Conservation (phyloP, 148 eudicot genomes). For the Chenopodium quinoa region DNA sequence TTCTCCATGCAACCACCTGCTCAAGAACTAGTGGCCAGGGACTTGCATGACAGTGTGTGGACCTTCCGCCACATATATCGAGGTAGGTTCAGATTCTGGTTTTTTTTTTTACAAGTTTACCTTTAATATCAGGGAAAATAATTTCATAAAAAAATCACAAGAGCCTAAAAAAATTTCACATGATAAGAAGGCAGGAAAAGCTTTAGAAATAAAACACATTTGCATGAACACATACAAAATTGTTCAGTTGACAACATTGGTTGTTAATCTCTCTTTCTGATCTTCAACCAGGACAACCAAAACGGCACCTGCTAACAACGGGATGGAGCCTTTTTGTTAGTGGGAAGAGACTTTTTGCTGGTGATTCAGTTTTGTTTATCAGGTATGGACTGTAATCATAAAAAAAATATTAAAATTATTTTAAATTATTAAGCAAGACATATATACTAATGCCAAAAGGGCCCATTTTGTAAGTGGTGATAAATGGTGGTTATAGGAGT, state of each 20-base stretch:
- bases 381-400: slow-evolving; percentile 40
- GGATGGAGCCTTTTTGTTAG: slow-evolving; percentile 98
- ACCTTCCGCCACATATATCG: slow-evolving; percentile 97
- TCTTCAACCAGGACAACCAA: slow-evolving; percentile 77
- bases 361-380: slow-evolving; percentile 91
- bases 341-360: slow-evolving; percentile 90
- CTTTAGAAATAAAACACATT: neutral
- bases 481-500: too few species aligned
- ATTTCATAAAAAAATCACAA: neutral
- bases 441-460: too few species aligned
- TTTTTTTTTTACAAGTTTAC: neutral
- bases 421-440: too few species aligned
- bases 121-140: neutral
- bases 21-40: slow-evolving; percentile 89
- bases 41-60: slow-evolving; percentile 87
- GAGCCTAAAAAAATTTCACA: neutral
- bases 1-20: slow-evolving; percentile 96
- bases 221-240: neutral
- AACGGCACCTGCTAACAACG: slow-evolving; percentile 90
- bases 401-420: too few species aligned
- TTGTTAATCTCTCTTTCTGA: neutral
- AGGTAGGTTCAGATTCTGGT: slow-evolving; percentile 46
- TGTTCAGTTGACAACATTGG: neutral
- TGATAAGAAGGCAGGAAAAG: neutral
- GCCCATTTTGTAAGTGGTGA: too few species aligned